Conservation (phyloP, 1,284 basidiomycete species). For the Athelia sp. region DNA sequence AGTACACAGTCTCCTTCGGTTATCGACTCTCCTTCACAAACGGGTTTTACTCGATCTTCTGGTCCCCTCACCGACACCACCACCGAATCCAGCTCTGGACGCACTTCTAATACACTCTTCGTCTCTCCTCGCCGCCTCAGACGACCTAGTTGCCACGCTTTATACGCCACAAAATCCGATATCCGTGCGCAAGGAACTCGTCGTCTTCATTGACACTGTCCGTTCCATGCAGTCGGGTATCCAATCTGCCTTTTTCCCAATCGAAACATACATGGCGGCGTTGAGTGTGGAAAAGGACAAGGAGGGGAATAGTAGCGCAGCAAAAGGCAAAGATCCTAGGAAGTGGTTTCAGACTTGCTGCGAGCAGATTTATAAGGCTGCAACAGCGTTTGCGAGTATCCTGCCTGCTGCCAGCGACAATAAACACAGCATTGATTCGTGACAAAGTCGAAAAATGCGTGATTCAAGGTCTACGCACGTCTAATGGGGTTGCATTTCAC, state of each 20-base stretch:
- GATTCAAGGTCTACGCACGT: no score
- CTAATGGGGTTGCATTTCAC: no score
- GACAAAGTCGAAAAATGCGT: no score
- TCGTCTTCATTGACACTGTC: slow-evolving; percentile 30
- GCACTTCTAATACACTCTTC: slow-evolving; percentile 45
- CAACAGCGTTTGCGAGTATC: slow-evolving; percentile 2
- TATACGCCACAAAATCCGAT: slow-evolving; percentile 55
- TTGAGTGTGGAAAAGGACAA: slow-evolving; percentile 26
- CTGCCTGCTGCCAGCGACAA: background rate
- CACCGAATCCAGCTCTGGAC: slow-evolving; percentile 35
- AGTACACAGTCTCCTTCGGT: slow-evolving; percentile 55
- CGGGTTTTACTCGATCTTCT: slow-evolving; percentile 50
- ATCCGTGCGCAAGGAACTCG: slow-evolving; percentile 34
- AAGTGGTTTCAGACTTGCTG: slow-evolving; percentile 63
- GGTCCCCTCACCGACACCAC: slow-evolving; percentile 19
- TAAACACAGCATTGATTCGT: no score
- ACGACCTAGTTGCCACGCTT: slow-evolving; percentile 60
- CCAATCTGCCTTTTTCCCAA: slow-evolving; percentile 17
- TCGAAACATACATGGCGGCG: slow-evolving; percentile 29
- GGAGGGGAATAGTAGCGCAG: slow-evolving; percentile 15
- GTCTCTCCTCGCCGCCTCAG: slow-evolving; percentile 45
- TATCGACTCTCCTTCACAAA: slow-evolving; percentile 59
- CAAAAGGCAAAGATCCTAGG: slow-evolving; percentile 17
- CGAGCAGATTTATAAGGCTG: slow-evolving; percentile 45
- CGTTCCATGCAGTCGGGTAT: slow-evolving; percentile 29